Percentiles rank a stretch among this genome's conserved stretches.
phyloP scores from a whole-genome alignment of 2,329 filamentous ascomycete species.

The Blastomyces silverae region DNA sequence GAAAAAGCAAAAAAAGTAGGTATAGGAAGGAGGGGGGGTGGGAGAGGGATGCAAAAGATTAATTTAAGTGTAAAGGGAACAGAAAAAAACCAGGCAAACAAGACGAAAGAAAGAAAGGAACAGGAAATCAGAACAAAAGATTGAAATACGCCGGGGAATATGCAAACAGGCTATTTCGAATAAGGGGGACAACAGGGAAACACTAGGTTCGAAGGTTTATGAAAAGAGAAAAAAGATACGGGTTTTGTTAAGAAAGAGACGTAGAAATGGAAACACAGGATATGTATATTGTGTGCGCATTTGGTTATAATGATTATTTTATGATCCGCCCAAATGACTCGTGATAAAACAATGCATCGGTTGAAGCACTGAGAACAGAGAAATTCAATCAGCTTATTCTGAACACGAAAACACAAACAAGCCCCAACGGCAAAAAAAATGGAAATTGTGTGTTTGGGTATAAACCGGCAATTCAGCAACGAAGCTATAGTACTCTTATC shows the following conservation, averaged over 20 bases:
- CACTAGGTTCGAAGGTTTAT: background rate
- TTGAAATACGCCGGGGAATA: conserved; percentile 9
- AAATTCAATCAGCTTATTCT: background rate
- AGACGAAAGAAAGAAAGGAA: no score
- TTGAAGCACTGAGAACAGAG: background rate
- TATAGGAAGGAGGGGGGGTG: no score
- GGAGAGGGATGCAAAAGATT: no score
- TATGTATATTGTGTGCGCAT: conserved; percentile 1
- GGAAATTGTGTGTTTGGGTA: background rate
- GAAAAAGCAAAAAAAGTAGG: background rate
- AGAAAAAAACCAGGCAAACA: background rate
- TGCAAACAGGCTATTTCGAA: conserved; percentile 10
- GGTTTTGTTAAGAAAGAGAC: background rate
- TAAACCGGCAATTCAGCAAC: background rate
- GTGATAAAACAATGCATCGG: background rate
- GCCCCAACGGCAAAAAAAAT: background rate
- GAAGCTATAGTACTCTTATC: conserved; percentile 1
- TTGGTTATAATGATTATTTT: conserved; percentile 4
- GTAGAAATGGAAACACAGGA: background rate
- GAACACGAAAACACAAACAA: background rate
- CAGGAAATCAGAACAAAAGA: background rate
- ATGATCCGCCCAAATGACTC: background rate
- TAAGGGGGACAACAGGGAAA: background rate
- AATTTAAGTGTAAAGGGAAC: no score
- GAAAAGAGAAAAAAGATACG: background rate